phyloP scores from a whole-genome alignment of 1,284 basidiomycete genomes.

The Naganishia sp. region DNA sequence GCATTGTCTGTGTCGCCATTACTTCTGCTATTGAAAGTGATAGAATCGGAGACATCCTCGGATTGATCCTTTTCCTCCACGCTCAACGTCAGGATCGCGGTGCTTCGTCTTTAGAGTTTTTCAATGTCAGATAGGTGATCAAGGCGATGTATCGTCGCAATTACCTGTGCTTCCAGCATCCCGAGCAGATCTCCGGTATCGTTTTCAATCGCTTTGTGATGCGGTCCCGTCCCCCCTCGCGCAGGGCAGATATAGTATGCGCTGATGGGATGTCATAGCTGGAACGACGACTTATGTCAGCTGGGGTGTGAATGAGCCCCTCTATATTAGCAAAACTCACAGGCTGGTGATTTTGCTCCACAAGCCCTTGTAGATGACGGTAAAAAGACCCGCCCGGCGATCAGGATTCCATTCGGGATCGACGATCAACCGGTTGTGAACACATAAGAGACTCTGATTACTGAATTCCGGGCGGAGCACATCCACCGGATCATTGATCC shows the following conservation, averaged over 20 bases:
- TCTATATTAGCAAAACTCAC: constrained; percentile 1
- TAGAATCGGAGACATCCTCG: neutral
- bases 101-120: neutral
- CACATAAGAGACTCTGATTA: constrained; percentile 23
- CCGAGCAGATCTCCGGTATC: constrained; percentile 6
- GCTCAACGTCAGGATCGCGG: constrained; percentile 9
- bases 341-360: constrained; percentile 15
- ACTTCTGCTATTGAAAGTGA: neutral
- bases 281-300: neutral
- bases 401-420: constrained; percentile 31
- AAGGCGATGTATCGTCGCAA: neutral
- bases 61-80: neutral
- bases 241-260: constrained; percentile 7
- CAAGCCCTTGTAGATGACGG: neutral
- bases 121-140: neutral
- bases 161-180: constrained; percentile 30
- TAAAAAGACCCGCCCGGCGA: constrained; percentile 6
- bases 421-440: constrained; percentile 20
- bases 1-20: neutral
- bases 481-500: constrained; percentile 22
- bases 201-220: neutral
- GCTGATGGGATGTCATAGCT: constrained; percentile 22
- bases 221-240: neutral
- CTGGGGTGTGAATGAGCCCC: neutral
- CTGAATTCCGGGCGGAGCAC: constrained; percentile 20